A percentile compares a stretch with the other conserved stretches of the same genome.
Conservation (phyloP, 2,329 filamentous ascomycete genomes). For the Domatiomyces globalis region DNA sequence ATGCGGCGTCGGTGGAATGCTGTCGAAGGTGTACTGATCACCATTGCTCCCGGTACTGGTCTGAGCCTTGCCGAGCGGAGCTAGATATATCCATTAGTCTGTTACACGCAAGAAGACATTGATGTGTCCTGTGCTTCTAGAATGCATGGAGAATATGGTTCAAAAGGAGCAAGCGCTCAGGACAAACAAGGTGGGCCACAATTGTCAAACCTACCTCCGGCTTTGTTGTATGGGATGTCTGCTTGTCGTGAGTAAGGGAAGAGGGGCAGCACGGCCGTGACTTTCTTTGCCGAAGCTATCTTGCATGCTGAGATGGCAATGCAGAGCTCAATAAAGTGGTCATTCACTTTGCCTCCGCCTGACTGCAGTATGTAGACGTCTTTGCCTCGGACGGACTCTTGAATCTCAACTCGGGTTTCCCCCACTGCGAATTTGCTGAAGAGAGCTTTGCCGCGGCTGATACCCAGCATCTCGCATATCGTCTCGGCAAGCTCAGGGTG, state of each 20-base stretch:
- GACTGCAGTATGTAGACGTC: conserved; percentile 99
- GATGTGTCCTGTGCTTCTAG: neutral
- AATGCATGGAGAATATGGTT: neutral
- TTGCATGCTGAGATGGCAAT: conserved; percentile 99
- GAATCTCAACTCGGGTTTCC: conserved; percentile 87
- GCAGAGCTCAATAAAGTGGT: conserved; percentile 88
- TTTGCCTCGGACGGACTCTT: conserved; percentile 91
- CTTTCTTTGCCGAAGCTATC: conserved; percentile 76
- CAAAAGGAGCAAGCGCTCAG: neutral
- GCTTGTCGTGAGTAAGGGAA: conserved; percentile 96
- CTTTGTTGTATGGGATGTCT: conserved; percentile 93
- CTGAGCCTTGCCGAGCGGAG: conserved; percentile 16
- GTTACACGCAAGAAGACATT: neutral
- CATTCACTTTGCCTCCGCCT: conserved; percentile 82
- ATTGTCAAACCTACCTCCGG: conserved; percentile 53
- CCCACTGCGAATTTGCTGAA: conserved; percentile 88
- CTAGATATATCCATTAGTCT: neutral
- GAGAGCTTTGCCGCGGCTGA: conserved; percentile 70
- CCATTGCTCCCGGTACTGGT: conserved; percentile 31
- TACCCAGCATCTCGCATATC: conserved; percentile 76
- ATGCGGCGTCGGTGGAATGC: conserved; percentile 71
- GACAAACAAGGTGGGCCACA: neutral
- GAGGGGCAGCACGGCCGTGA: conserved; percentile 84
- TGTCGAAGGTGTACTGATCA: conserved; percentile 73
- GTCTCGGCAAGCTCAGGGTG: conserved; percentile 76